Evolutionary conservation across 2,329 filamentous ascomycete genomes (phyloP).

Genomic region (Furcasterigmium furcatum): DNA sequence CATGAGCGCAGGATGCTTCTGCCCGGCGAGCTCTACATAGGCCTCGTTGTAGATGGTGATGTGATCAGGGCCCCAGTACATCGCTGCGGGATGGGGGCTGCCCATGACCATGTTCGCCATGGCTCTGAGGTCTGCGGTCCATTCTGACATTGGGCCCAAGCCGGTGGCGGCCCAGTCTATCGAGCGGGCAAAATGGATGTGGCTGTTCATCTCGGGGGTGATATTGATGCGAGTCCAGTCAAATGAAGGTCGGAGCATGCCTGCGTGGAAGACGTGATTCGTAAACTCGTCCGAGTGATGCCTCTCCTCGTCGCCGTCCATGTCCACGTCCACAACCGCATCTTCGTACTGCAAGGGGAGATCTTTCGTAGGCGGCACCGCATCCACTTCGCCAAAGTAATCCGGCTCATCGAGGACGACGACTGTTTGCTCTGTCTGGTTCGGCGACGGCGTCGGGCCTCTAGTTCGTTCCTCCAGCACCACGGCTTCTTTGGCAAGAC

Average conservation of each 20-base stretch:
- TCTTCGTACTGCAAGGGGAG: slow-evolving; percentile 1
- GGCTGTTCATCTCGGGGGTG: slow-evolving; percentile 59
- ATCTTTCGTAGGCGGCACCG: slow-evolving; percentile 6
- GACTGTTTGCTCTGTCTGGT: slow-evolving; percentile 24
- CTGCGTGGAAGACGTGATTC: slow-evolving; percentile 33
- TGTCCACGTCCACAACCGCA: slow-evolving; percentile 16
- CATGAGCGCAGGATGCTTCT: slow-evolving; percentile 76
- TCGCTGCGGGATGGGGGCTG: slow-evolving; percentile 68
- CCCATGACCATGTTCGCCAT: slow-evolving; percentile 84
- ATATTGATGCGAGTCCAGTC: slow-evolving; percentile 77
- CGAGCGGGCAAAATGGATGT: slow-evolving; percentile 70
- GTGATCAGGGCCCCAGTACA: slow-evolving; percentile 75
- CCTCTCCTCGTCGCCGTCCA: slow-evolving; percentile 18
- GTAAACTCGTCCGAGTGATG: slow-evolving; percentile 39
- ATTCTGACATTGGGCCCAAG: slow-evolving; percentile 72
- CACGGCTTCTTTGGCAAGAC: slow-evolving; percentile 29
- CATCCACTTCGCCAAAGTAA: slow-evolving; percentile 36
- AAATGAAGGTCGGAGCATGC: slow-evolving; percentile 52
- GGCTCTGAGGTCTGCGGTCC: slow-evolving; percentile 67
- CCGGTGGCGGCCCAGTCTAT: slow-evolving; percentile 71
- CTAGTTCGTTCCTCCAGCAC: slow-evolving; percentile 28
- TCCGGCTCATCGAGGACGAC: slow-evolving; percentile 31
- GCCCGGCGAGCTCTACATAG: slow-evolving; percentile 67
- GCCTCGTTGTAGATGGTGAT: slow-evolving; percentile 72
- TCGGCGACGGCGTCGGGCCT: slow-evolving; percentile 27